Evolutionary conservation across 768 basidiomycete genomes (phyloP).

Genomic region (Suillus variegatus): DNA sequence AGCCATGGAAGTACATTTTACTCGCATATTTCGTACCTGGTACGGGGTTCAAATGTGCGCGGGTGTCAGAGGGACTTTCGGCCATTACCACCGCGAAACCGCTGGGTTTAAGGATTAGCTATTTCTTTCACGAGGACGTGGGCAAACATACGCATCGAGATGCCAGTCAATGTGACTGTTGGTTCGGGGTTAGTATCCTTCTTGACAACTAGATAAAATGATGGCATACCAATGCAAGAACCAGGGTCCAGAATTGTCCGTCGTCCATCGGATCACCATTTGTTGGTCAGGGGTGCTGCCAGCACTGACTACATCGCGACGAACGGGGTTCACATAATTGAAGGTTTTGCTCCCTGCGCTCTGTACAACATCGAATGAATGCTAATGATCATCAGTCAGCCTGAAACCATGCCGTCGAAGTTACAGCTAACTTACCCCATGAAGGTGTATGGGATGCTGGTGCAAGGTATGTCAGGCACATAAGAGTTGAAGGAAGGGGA

Average conservation of each 20-base stretch:
- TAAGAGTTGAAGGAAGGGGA: no score
- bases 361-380: conserved; percentile 46
- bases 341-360: conserved; percentile 38
- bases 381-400: conserved; percentile 24
- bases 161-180: conserved; percentile 22
- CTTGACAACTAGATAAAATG: not conserved
- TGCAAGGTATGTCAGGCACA: not conserved
- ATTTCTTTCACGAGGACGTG: not conserved
- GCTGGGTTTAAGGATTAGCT: conserved; percentile 9
- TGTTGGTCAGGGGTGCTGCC: conserved; percentile 16
- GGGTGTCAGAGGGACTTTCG: conserved; percentile 19
- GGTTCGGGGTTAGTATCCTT: not conserved
- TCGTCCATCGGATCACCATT: conserved; percentile 47
- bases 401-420: no score
- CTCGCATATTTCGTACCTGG: not conserved
- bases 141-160: conserved; percentile 15
- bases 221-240: conserved; percentile 19
- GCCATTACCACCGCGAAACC: conserved; percentile 35
- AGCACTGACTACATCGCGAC: conserved; percentile 45
- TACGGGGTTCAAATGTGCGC: not conserved
- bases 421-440: conserved; percentile 34
- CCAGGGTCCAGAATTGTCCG: conserved; percentile 55
- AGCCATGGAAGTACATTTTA: not conserved
- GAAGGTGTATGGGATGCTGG: conserved; percentile 46
- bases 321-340: conserved; percentile 56